A percentile compares a stretch with the other conserved stretches of the same genome.
phyloP scores from a whole-genome alignment of 2,329 filamentous ascomycete species.

The Ophiostoma triangulosporum region DNA sequence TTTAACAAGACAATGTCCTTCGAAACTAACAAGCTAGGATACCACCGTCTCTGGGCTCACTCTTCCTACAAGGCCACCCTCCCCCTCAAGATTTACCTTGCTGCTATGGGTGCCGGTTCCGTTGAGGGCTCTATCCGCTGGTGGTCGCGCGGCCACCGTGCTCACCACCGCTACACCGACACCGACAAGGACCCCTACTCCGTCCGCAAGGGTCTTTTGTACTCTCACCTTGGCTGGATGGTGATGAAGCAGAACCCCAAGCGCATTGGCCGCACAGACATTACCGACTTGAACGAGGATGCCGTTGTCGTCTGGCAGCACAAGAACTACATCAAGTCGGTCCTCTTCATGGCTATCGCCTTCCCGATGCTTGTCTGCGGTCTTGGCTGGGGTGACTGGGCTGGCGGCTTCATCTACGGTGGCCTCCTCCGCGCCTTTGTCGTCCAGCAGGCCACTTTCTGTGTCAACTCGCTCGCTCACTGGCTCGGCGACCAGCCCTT shows the following conservation, averaged over 20 bases:
- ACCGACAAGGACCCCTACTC: conserved; percentile 88
- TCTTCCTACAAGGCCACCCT: conserved; percentile 65
- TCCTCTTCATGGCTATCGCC: conserved; percentile 62
- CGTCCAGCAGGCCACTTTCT: conserved; percentile 86
- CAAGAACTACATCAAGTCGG: conserved; percentile 70
- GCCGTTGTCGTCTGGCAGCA: conserved; percentile 79
- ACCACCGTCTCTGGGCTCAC: conserved; percentile 79
- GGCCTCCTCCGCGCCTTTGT: conserved; percentile 81
- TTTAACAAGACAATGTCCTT: not conserved
- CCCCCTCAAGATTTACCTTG: conserved; percentile 70
- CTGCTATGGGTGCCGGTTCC: conserved; percentile 67
- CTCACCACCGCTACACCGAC: conserved; percentile 84
- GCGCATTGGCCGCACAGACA: conserved; percentile 75
- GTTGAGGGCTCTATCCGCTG: conserved; percentile 78
- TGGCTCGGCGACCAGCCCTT: conserved; percentile 89
- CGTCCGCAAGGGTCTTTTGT: conserved; percentile 74
- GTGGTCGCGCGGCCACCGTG: conserved; percentile 79
- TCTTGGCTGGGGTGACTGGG: conserved; percentile 67
- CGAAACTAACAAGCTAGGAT: conserved; percentile 31
- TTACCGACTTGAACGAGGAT: conserved; percentile 78
- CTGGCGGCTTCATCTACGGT: conserved; percentile 71
- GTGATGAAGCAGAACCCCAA: conserved; percentile 88
- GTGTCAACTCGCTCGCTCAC: conserved; percentile 81
- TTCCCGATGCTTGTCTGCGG: conserved; percentile 66
- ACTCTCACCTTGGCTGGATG: conserved; percentile 84